Evolutionary conservation across 352 stramenopile genomes (phyloP).

Genomic region (Globisporangium recalcitrans): DNA sequence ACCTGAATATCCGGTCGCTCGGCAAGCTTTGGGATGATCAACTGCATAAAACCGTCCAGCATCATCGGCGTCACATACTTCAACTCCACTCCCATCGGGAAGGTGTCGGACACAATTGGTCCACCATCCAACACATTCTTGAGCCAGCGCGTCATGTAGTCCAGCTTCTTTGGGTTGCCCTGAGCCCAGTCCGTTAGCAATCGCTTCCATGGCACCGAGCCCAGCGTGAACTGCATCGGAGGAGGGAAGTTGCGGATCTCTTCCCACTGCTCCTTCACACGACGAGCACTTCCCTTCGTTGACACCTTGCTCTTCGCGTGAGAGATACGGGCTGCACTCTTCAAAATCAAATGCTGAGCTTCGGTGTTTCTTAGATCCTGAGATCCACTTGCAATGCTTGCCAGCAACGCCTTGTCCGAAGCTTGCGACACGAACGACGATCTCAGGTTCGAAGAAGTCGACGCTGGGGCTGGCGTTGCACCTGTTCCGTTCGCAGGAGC

Average conservation of each 20-base stretch:
- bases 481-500: background rate
- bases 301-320: constrained; percentile 70
- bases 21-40: constrained; percentile 84
- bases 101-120: constrained; percentile 81
- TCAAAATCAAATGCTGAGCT: constrained; percentile 63
- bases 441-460: constrained; percentile 2
- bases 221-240: constrained; percentile 78
- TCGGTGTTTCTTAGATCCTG: constrained; percentile 53
- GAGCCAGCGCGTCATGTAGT: constrained; percentile 88
- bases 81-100: constrained; percentile 85
- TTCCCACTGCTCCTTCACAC: constrained; percentile 86
- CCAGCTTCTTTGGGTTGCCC: constrained; percentile 87
- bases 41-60: constrained; percentile 87
- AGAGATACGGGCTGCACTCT: constrained; percentile 55
- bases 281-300: constrained; percentile 68
- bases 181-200: constrained; percentile 84
- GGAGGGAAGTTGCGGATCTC: constrained; percentile 84
- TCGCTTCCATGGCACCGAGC: constrained; percentile 83
- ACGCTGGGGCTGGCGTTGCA: background rate
- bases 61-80: constrained; percentile 90
- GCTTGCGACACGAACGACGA: constrained; percentile 12
- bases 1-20: constrained; percentile 82
- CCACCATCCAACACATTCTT: constrained; percentile 86
- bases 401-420: constrained; percentile 18
- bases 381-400: constrained; percentile 1